These are phyloP conservation scores for Cytospora chrysosperma DNA, from an alignment of 2,329 filamentous ascomycete genomes.

Conservation along the genomic window DNA sequence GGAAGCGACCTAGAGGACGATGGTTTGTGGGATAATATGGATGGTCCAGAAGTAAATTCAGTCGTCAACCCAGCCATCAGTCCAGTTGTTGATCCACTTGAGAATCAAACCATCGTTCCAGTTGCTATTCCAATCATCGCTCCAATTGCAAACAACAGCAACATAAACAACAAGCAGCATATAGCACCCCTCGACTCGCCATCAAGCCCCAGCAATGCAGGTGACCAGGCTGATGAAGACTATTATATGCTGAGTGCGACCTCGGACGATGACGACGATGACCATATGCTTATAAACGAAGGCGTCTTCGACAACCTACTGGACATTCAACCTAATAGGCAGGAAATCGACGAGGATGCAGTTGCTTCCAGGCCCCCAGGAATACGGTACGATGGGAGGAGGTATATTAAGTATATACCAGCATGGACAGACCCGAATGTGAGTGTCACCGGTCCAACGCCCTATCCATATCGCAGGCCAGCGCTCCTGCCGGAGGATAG, in stretches of 20 bases:
- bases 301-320: neutral
- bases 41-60: too few species aligned
- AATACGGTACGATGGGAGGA: neutral
- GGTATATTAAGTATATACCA: neutral
- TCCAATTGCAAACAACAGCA: neutral
- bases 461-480: neutral
- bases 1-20: too few species aligned
- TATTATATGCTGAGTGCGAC: neutral
- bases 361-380: neutral
- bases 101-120: too few species aligned
- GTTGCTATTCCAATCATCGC: neutral
- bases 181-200: neutral
- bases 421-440: neutral
- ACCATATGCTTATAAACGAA: neutral
- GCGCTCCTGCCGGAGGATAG: neutral
- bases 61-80: neutral
- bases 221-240: neutral
- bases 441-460: neutral
- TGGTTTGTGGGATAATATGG: too few species aligned
- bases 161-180: neutral
- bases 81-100: neutral
- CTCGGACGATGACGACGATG: neutral
- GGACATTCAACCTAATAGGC: neutral
- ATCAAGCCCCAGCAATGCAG: neutral
- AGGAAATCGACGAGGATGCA: neutral